phyloP scores from a whole-genome alignment of 1,284 basidiomycete species.

The Rhizopogon hawkerae region DNA sequence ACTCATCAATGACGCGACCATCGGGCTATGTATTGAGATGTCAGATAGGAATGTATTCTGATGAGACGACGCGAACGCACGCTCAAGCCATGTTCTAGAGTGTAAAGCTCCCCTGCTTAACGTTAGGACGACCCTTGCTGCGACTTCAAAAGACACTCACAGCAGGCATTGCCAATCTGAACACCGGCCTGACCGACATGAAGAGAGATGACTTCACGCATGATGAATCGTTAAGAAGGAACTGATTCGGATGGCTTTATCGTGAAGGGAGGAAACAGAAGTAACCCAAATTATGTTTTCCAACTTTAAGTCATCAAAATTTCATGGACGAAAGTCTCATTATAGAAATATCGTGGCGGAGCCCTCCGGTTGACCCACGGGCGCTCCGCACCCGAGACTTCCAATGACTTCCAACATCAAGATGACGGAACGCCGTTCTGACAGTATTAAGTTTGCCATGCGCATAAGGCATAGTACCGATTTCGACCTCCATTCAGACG shows the following conservation, averaged over 20 bases:
- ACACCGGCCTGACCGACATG: conserved; percentile 94
- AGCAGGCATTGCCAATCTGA: conserved; percentile 94
- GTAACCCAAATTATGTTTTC: background rate
- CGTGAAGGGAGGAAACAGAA: conserved; percentile 11
- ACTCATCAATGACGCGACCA: conserved; percentile 76
- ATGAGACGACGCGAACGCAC: conserved; percentile 35
- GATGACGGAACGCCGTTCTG: too few species aligned
- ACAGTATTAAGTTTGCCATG: too few species aligned
- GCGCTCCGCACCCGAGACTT: too few species aligned
- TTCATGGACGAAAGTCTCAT: conserved; percentile 14
- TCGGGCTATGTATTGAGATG: conserved; percentile 57
- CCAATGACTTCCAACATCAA: too few species aligned
- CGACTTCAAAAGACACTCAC: conserved; percentile 35
- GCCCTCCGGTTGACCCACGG: background rate
- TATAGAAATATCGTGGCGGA: conserved; percentile 20
- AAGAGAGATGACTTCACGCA: conserved; percentile 89
- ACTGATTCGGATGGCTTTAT: conserved; percentile 7
- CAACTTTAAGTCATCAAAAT: conserved; percentile 13
- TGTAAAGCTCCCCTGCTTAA: conserved; percentile 66
- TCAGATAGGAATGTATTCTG: conserved; percentile 5
- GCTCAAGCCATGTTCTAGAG: conserved; percentile 94
- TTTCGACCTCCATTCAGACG: background rate
- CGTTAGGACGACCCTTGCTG: conserved; percentile 1
- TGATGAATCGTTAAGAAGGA: conserved; percentile 22
- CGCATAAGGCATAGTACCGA: too few species aligned